These are phyloP conservation scores for Salinomyces thailandicus DNA, from an alignment of 2,329 filamentous ascomycete genomes.

Conservation along the genomic window DNA sequence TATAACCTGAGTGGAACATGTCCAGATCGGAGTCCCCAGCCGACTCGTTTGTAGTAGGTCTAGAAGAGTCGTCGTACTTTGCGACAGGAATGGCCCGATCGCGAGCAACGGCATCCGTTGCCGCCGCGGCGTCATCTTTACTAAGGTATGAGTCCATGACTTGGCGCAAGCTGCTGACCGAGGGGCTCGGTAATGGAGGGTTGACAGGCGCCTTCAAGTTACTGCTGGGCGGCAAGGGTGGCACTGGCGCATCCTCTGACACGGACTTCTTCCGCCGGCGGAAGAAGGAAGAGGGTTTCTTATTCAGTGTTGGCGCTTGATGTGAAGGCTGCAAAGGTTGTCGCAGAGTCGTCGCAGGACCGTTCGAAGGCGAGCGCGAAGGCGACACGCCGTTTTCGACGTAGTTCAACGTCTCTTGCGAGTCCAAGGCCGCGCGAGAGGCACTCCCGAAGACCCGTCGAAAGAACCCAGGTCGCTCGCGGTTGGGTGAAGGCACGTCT, in stretches of 20 bases:
- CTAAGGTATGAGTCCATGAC: conserved; percentile 77
- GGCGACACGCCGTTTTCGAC: conserved; percentile 10
- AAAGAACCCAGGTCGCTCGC: conserved; percentile 77
- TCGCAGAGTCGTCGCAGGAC: conserved; percentile 2
- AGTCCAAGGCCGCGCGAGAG: conserved; percentile 15
- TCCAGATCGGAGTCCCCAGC: conserved; percentile 41
- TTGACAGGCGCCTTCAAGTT: conserved; percentile 34
- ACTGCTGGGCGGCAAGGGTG: conserved; percentile 40
- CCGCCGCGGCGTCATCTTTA: conserved; percentile 19
- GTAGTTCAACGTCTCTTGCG: conserved; percentile 3
- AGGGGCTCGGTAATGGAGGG: conserved; percentile 37
- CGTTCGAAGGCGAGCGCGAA: conserved; percentile 10
- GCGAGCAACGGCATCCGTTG: conserved; percentile 8
- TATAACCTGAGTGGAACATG: conserved; percentile 67
- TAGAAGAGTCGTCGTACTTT: conserved; percentile 14
- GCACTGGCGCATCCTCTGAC: conserved; percentile 40
- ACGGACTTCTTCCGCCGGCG: conserved; percentile 67
- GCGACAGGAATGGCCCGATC: conserved; percentile 2
- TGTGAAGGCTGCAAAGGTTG: conserved; percentile 7
- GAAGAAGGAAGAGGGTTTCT: conserved; percentile 93
- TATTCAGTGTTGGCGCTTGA: conserved; percentile 48
- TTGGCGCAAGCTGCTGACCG: conserved; percentile 69
- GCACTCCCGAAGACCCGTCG: conserved; percentile 66
- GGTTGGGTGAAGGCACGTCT: conserved; percentile 15
- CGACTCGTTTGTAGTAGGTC: conserved; percentile 22